Evolutionary conservation across 305 asterid genomes (phyloP).

Genomic region (Fraxinus velutina): DNA sequence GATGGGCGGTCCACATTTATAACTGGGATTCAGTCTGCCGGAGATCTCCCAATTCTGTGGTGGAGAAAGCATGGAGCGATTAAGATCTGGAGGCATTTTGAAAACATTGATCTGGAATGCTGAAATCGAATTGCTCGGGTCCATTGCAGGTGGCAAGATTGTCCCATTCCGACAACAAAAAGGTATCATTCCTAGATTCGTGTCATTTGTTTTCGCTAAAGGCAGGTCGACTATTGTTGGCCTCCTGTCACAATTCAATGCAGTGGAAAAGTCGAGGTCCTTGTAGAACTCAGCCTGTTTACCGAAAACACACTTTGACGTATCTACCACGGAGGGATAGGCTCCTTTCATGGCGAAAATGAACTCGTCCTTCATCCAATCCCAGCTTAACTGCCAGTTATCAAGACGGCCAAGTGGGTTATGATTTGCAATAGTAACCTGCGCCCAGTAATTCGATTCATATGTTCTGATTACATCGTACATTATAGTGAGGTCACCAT

Average conservation of each 20-base stretch:
- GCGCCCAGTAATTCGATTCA: slow-evolving; percentile 78
- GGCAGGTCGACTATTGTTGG: slow-evolving; percentile 77
- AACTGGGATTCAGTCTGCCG: slow-evolving; percentile 72
- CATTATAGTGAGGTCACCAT: slow-evolving; percentile 81
- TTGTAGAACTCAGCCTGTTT: slow-evolving; percentile 56
- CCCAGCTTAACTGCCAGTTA: slow-evolving; percentile 89
- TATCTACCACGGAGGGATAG: slow-evolving; percentile 63
- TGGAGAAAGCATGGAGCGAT: slow-evolving; percentile 67
- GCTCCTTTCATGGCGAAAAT: slow-evolving; percentile 77
- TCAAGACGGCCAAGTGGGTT: slow-evolving; percentile 90
- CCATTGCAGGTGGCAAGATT: slow-evolving; percentile 78
- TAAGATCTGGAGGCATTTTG: slow-evolving; percentile 85
- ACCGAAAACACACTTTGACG: slow-evolving; percentile 67
- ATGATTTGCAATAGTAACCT: slow-evolving; percentile 72
- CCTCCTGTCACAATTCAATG: slow-evolving; percentile 64
- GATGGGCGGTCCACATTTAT: slow-evolving; percentile 71
- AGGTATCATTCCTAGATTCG: slow-evolving; percentile 63
- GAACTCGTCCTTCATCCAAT: slow-evolving; percentile 96
- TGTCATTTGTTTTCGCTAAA: slow-evolving; percentile 59
- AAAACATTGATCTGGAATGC: slow-evolving; percentile 72
- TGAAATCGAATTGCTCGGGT: slow-evolving; percentile 74
- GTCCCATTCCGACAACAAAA: slow-evolving; percentile 87
- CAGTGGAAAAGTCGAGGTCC: slow-evolving; percentile 62
- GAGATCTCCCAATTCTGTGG: slow-evolving; percentile 79
- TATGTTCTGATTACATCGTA: slow-evolving; percentile 73